These are phyloP conservation scores for Lactarius quietus DNA, from an alignment of 768 basidiomycete species.

Conservation along the genomic window DNA sequence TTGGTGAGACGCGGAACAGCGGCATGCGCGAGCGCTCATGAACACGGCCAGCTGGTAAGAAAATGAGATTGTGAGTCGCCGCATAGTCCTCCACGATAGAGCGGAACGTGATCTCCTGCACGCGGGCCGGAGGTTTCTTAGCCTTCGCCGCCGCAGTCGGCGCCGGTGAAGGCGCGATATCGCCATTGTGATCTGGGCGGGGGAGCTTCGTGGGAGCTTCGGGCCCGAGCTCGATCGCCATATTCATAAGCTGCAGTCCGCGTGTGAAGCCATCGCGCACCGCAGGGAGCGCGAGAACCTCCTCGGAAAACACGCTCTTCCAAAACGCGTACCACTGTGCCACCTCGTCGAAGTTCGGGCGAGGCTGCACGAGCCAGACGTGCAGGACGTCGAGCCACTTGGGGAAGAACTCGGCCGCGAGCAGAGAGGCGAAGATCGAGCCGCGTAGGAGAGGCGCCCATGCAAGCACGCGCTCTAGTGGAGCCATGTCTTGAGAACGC, in stretches of 20 bases:
- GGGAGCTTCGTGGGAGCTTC: constrained; percentile 65
- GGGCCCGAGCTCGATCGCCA: constrained; percentile 82
- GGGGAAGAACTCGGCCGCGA: constrained; percentile 93
- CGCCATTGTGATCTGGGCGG: constrained; percentile 62
- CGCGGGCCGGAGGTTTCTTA: constrained; percentile 45
- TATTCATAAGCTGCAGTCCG: constrained; percentile 91
- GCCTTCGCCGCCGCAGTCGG: constrained; percentile 32
- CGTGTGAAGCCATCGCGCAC: constrained; percentile 79
- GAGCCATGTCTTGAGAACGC: constrained; percentile 81
- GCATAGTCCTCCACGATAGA: constrained; percentile 91
- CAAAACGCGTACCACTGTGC: constrained; percentile 91
- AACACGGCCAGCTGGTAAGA: constrained; percentile 82
- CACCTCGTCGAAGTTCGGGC: constrained; percentile 86
- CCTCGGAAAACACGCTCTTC: constrained; percentile 75
- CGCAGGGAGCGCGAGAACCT: constrained; percentile 59
- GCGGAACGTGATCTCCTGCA: constrained; percentile 87
- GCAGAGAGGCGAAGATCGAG: constrained; percentile 74
- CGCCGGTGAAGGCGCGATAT: constrained; percentile 33
- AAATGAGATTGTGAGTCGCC: constrained; percentile 79
- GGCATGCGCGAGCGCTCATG: constrained; percentile 88
- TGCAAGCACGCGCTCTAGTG: constrained; percentile 67
- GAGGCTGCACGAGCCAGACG: constrained; percentile 89
- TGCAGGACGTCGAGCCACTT: constrained; percentile 94
- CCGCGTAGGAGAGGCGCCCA: constrained; percentile 76
- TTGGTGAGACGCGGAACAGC: constrained; percentile 75